Evolutionary conservation across 148 eudicot genomes (phyloP).

Genomic region (Linanthus parryae): DNA sequence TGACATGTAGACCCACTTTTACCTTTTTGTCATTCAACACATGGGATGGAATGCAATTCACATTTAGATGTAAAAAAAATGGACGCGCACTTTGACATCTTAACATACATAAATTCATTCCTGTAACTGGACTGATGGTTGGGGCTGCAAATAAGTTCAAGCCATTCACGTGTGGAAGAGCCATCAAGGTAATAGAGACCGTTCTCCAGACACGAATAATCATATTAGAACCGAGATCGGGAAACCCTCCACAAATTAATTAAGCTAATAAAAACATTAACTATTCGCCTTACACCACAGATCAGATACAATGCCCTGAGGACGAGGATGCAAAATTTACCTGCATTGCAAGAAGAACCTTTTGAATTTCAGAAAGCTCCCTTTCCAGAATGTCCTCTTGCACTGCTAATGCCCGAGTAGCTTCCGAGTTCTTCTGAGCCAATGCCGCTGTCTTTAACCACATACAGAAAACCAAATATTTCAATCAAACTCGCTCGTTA

Average conservation of each 20-base stretch:
- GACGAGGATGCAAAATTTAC: slow-evolving; percentile 25
- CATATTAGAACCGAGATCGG: too few relatives aligned
- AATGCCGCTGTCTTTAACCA: slow-evolving; percentile 75
- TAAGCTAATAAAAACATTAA: not conserved
- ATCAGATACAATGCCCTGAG: not conserved
- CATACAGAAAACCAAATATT: slow-evolving; percentile 3
- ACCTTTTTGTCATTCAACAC: too few relatives aligned
- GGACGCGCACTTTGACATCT: too few relatives aligned
- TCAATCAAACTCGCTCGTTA: not conserved
- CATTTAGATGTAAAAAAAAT: too few relatives aligned
- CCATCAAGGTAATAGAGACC: too few relatives aligned
- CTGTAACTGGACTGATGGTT: too few relatives aligned
- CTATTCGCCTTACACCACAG: not conserved
- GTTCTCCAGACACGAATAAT: too few relatives aligned
- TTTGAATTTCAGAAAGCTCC: slow-evolving; percentile 91
- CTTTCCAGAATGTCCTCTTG: slow-evolving; percentile 74
- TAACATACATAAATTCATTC: too few relatives aligned
- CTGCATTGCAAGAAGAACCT: slow-evolving; percentile 97
- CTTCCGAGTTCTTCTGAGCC: slow-evolving; percentile 93
- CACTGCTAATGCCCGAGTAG: slow-evolving; percentile 71
- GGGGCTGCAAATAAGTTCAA: too few relatives aligned
- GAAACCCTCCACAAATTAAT: not conserved
- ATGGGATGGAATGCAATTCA: too few relatives aligned
- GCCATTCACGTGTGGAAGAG: too few relatives aligned
- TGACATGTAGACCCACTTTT: too few relatives aligned